Base-by-base conservation (phyloP, 768 basidiomycete genomes). In the Cyclocybe cylindracea region DNA sequence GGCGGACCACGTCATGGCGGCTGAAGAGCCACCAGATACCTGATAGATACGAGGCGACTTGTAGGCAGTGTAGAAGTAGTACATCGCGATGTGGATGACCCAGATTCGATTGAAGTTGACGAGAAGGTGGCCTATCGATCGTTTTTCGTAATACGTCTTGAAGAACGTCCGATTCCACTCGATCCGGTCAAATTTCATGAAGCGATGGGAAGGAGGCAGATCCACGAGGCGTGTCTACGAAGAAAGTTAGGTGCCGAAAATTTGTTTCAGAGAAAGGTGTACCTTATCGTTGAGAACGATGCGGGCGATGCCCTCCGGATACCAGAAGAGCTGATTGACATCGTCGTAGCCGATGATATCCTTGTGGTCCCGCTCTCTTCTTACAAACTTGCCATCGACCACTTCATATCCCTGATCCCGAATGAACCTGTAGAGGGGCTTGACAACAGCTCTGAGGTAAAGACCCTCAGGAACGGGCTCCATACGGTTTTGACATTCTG, bases 91-190 rank as follows among this genome's bases (percentile, higher is more conserved):
- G 73, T 98, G 97, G 56, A 96, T 89, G 70, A 98, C 94, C 95
- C 97, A 99, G 61, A 99, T 92, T 42, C 96, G 91, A 75, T 98
- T 98, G 78, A 99, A 99, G 79, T 99, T 98, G 81, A 99, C 95
- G 52, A 98, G 83, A 62, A 89, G 80, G 69, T 99, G 97, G 37
- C 94, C 90, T 69, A 96, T 93, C 0, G 95, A 95, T 31, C 97
- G 93, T 65, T 94, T 94, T 70, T 99, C 97, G 57, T 88, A 94
- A 71, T 98, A 99, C 0, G 96, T 98, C 77, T 99, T 98, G 90
- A 94, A 97, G 72, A 98, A 98, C 3, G 87, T 95, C 24, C 87
- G 80, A 63, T 89, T 88, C 97, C 97, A 99, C 56, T 98, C 96
- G 60, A 99, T 86, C 44, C 91, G 85, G 68, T 96, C 94, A 57